Percentiles rank a stretch among this genome's conserved stretches.
phyloP scores from a whole-genome alignment of 805 yeast genomes.

The Saccharomycopsis lassenensis region DNA sequence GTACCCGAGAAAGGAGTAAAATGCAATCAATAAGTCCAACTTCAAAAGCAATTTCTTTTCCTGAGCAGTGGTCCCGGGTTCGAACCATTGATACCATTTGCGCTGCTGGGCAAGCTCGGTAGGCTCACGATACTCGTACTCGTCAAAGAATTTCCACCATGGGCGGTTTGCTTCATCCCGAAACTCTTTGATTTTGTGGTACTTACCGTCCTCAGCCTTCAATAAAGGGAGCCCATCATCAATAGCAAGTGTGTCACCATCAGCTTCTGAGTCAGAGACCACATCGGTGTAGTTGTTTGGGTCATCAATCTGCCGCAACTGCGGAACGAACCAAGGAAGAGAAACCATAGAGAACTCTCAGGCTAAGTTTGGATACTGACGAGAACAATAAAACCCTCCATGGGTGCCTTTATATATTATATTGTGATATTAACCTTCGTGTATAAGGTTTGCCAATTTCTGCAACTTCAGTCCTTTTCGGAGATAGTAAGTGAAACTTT shows the following conservation, averaged over 20 bases:
- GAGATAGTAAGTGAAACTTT: not conserved
- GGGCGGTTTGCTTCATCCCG: conserved; percentile 30
- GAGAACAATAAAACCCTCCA: too few relatives aligned
- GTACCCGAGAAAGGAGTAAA: conserved; percentile 47
- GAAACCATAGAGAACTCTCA: too few relatives aligned
- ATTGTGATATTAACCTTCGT: too few relatives aligned
- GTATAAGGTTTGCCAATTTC: not conserved
- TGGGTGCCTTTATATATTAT: too few relatives aligned
- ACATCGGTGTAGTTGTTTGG: conserved; percentile 6
- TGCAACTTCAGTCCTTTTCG: not conserved
- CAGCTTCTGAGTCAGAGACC: conserved; percentile 1
- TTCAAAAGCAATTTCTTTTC: conserved; percentile 37
- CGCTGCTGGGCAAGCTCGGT: conserved; percentile 25
- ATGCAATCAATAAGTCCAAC: conserved; percentile 42
- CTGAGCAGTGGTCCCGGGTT: conserved; percentile 28
- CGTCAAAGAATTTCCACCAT: conserved; percentile 42
- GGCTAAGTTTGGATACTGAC: too few relatives aligned
- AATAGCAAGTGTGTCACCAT: not conserved
- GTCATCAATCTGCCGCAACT: conserved; percentile 8
- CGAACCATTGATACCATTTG: conserved; percentile 42
- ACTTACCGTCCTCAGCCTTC: conserved; percentile 6
- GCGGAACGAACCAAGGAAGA: conserved; percentile 13
- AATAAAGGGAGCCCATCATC: conserved; percentile 3
- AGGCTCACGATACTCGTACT: conserved; percentile 46
- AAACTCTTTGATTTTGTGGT: conserved; percentile 21